These are phyloP conservation scores for Penicillium sp. DNA, from an alignment of 2,329 filamentous ascomycete species.

Conservation along the genomic window DNA sequence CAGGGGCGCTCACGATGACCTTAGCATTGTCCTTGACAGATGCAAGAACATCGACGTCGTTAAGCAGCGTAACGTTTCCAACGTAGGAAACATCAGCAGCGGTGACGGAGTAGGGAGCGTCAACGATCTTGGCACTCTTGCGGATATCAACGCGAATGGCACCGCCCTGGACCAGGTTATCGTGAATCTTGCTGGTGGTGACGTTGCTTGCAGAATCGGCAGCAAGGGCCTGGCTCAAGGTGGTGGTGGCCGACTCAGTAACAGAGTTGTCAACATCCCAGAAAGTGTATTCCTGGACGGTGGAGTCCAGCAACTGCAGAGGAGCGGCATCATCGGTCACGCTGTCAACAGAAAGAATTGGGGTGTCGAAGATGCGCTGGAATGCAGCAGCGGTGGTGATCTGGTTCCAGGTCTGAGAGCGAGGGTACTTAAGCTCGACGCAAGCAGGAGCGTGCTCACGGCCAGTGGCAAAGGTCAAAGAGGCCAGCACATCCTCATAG, in stretches of 20 bases:
- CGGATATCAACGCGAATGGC: constrained; percentile 81
- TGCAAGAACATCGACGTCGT: constrained; percentile 71
- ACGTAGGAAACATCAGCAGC: constrained; percentile 78
- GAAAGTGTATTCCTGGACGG: constrained; percentile 82
- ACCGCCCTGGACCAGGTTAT: constrained; percentile 71
- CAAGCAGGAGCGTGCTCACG: constrained; percentile 64
- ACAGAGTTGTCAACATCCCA: constrained; percentile 82
- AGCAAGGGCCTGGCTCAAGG: constrained; percentile 60
- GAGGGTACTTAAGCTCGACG: constrained; percentile 86
- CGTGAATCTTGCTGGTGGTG: constrained; percentile 58
- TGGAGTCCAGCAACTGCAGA: constrained; percentile 55
- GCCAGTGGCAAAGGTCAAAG: constrained; percentile 74
- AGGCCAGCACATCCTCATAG: constrained; percentile 86
- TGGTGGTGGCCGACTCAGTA: constrained; percentile 63
- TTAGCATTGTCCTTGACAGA: constrained; percentile 69
- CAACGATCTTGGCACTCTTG: constrained; percentile 76
- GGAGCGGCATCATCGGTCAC: constrained; percentile 36
- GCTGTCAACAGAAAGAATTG: constrained; percentile 32
- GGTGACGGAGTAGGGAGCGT: constrained; percentile 78
- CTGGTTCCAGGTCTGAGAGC: constrained; percentile 64
- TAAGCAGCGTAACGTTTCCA: constrained; percentile 75
- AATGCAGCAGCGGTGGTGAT: constrained; percentile 45
- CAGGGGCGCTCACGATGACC: constrained; percentile 72
- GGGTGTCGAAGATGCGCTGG: constrained; percentile 46
- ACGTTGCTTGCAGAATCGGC: constrained; percentile 62